Base-by-base conservation (phyloP, 2,329 filamentous ascomycete species). In the Penicillium sclerotiorum region DNA sequence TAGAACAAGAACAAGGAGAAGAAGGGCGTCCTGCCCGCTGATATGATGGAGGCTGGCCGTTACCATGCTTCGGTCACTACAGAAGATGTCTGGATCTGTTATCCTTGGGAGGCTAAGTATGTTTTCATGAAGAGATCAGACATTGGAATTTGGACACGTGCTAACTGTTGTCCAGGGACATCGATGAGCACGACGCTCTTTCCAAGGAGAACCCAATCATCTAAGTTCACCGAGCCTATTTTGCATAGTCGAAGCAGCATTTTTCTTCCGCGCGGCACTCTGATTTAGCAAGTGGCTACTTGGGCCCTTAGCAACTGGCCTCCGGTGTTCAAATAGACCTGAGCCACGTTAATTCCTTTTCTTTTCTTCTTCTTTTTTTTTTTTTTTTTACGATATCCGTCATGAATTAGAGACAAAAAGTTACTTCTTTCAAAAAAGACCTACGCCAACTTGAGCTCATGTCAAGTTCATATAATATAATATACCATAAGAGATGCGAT, bases 1-100 rank as follows among this genome's bases (percentile, higher is more conserved):
- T 61, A 90, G 86, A 99, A 99, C 82, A 99, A 99, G 84, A 85
- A 96, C 75, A 97, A 99, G 83, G 58, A 77, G 47, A 99, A 99
- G 86, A 96, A 96, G 81, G 94, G 94, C 46, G 76, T 75, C 17
- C 80, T 99, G 49, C 92, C 94, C 9, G 66, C 83, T 17, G 85
- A 90, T 30, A 90, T 97, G 82, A 79, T 93, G 57, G 75, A 80
- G 33, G 75, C 85, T 47, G 82, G 82, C 49, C 81, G 87, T 63
- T 99, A 99, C 75, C 74, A 88, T 60, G 94, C 94, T 18, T 90
- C 94, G 18, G 80, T 87, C 67, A 97, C 93, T 5, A 89, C 95
- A 25, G 83, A 82, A n/a, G 93, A 99, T 74, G 87, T 91, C 59
- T 99, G 94, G 94, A 97, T 97, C 71, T 95, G 90, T 81, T 99